These are phyloP conservation scores for Solanum microdontum DNA, from an alignment of 257 asterid species.

Conservation along the genomic window DNA sequence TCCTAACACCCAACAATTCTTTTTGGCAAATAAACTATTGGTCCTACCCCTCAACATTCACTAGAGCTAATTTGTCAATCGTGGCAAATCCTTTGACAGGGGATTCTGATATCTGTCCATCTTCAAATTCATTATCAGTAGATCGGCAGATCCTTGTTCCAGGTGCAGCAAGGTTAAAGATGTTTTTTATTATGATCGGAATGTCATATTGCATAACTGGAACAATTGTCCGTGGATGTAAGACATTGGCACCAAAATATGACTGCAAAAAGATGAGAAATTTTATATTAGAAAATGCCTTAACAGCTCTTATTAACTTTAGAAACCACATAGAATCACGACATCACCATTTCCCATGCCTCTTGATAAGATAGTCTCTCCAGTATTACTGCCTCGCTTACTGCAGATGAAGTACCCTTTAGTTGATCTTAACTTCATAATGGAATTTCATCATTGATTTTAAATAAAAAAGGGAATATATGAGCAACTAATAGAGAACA, in stretches of 20 bases:
- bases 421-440: neutral
- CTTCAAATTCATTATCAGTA: constrained; percentile 30
- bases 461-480: neutral
- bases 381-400: constrained; percentile 95
- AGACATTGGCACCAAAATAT: constrained; percentile 95
- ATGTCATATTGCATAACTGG: constrained; percentile 95
- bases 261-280: constrained; percentile 41
- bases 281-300: constrained; percentile 4
- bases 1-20: neutral
- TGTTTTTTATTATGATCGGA: constrained; percentile 88
- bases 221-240: constrained; percentile 96
- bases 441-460: neutral
- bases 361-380: constrained; percentile 86
- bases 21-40: neutral
- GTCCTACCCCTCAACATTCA: constrained; percentile 94
- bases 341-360: constrained; percentile 97
- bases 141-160: constrained; percentile 83
- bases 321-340: constrained; percentile 1
- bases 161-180: constrained; percentile 85
- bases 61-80: constrained; percentile 91
- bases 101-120: constrained; percentile 34
- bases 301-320: neutral
- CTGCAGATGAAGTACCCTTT: constrained; percentile 24
- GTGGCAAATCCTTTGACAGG: constrained; percentile 98
- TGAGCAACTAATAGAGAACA: neutral